Conservation (phyloP, 352 stramenopile genomes). For the Heterotrichella gracilis region DNA sequence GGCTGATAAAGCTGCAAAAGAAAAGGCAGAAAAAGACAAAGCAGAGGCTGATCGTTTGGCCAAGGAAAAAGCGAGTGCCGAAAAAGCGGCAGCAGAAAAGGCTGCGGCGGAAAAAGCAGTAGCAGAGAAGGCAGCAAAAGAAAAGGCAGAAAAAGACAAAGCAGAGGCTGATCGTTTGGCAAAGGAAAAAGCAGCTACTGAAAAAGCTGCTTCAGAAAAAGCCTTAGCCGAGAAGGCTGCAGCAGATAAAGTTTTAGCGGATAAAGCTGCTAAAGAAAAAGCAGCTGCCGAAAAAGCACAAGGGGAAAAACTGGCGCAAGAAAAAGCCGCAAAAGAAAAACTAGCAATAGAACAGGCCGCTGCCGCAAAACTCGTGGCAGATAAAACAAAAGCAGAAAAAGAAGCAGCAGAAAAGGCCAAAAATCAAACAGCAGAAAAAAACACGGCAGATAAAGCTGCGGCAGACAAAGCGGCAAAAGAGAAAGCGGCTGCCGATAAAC, state of each 20-base stretch:
- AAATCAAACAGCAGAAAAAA: neutral
- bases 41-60: too few relatives aligned
- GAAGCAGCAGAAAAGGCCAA: neutral
- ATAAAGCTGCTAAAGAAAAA: neutral
- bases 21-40: neutral
- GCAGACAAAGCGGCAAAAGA: neutral
- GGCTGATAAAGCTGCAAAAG: neutral
- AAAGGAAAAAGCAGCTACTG: neutral
- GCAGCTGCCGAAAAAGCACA: too few relatives aligned
- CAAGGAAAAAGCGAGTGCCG: too few relatives aligned
- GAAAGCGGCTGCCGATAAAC: neutral
- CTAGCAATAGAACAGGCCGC: neutral
- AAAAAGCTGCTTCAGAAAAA: too few relatives aligned
- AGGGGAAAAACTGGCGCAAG: neutral
- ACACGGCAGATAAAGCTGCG: too few relatives aligned
- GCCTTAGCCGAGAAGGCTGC: too few relatives aligned
- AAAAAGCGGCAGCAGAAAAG: too few relatives aligned
- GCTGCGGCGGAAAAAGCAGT: too few relatives aligned
- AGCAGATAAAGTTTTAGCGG: neutral
- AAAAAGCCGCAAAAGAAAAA: neutral
- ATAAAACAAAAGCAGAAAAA: neutral
- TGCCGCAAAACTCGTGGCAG: too few relatives aligned
- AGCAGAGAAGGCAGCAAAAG: too few relatives aligned
- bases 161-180: too few relatives aligned
- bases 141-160: too few relatives aligned